Conservation (phyloP, 257 asterid genomes). For the Leonotis leonurus region DNA sequence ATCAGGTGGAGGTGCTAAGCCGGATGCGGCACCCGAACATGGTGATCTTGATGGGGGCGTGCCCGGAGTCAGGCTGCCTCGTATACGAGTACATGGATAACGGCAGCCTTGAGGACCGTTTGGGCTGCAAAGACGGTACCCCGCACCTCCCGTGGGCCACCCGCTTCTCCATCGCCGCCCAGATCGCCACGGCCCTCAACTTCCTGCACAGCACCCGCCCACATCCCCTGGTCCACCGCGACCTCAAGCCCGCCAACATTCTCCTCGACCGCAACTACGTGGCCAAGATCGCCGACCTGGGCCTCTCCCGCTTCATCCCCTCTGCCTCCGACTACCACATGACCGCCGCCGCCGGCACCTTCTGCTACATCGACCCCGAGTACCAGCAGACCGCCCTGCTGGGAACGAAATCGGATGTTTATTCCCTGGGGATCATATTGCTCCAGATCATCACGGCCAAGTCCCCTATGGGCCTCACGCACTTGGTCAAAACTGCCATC, state of each 20-base stretch:
- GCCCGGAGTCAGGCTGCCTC: constrained; percentile 42
- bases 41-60: constrained; percentile 51
- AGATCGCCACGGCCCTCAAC: constrained; percentile 40
- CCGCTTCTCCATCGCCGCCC: constrained; percentile 41
- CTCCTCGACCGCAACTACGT: constrained; percentile 59
- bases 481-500: constrained; percentile 48
- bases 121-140: constrained; percentile 22
- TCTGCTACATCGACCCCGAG: constrained; percentile 94
- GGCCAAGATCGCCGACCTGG: constrained; percentile 83
- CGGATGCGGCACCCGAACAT: constrained; percentile 47
- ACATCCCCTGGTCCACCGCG: constrained; percentile 50
- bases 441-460: constrained; percentile 66
- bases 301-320: constrained; percentile 70
- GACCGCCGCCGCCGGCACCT: constrained; percentile 90
- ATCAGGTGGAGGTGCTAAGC: constrained; percentile 49
- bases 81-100: constrained; percentile 51
- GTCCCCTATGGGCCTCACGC: constrained; percentile 66
- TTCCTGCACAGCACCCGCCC: constrained; percentile 43
- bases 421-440: constrained; percentile 57
- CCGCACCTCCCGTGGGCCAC: constrained; percentile 38
- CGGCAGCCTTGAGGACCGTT: constrained; percentile 41
- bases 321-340: constrained; percentile 32
- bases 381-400: constrained; percentile 76
- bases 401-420: constrained; percentile 71
- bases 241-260: constrained; percentile 57